A percentile compares a stretch with the other conserved stretches of the same genome.
Evolutionary conservation across 805 yeast species (phyloP).

Genomic region (Candida anglica): DNA sequence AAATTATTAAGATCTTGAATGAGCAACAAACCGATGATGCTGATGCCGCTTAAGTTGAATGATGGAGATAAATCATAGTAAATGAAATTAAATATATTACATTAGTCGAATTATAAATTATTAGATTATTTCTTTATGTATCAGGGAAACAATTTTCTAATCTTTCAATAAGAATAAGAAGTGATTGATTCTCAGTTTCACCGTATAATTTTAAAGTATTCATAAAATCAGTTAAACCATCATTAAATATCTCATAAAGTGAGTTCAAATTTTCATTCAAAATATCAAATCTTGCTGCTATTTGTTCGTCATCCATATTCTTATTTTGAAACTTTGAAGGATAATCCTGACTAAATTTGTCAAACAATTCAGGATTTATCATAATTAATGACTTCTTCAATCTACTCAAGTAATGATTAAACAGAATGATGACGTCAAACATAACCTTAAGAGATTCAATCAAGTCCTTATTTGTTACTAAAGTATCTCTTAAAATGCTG

Average conservation of each 20-base stretch:
- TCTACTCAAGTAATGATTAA: slow-evolving; percentile 46
- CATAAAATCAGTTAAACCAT: slow-evolving; percentile 42
- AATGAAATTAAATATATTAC: no score
- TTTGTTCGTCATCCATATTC: slow-evolving; percentile 35
- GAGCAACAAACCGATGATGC: slow-evolving; percentile 50
- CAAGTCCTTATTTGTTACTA: slow-evolving; percentile 57
- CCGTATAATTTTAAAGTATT: slow-evolving; percentile 45
- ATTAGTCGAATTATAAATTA: background rate
- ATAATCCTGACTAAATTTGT: slow-evolving; percentile 25
- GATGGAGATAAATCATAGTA: background rate
- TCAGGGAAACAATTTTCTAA: slow-evolving; percentile 35
- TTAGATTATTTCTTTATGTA: background rate
- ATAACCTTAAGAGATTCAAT: slow-evolving; percentile 44
- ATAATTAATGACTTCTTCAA: slow-evolving; percentile 51
- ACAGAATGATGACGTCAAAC: slow-evolving; percentile 45
- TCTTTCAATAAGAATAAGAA: slow-evolving; percentile 39
- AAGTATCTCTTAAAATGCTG: slow-evolving; percentile 59
- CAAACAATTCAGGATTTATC: slow-evolving; percentile 45
- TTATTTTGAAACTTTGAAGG: slow-evolving; percentile 37
- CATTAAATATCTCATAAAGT: slow-evolving; percentile 42
- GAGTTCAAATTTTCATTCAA: slow-evolving; percentile 38
- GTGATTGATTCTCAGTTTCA: slow-evolving; percentile 45
- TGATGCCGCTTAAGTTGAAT: slow-evolving; percentile 1
- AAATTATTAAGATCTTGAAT: slow-evolving; percentile 71
- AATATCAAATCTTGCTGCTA: slow-evolving; percentile 35